phyloP scores from a whole-genome alignment of 441 rosid genomes.

The Syzygium malaccense region DNA sequence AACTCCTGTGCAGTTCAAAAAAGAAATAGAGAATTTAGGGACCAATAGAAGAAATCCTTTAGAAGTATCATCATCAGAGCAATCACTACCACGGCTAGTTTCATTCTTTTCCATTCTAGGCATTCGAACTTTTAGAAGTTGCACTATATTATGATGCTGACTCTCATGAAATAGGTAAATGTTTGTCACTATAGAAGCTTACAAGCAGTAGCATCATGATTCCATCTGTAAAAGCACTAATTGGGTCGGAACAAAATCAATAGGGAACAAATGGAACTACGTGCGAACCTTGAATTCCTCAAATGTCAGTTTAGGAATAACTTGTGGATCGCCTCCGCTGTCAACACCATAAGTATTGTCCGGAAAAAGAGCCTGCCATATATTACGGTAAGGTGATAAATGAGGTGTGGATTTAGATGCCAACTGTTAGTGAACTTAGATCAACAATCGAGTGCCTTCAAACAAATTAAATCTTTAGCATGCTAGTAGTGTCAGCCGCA shows the following conservation, averaged over 20 bases:
- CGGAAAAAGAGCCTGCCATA: constrained; percentile 74
- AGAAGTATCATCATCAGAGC: not conserved
- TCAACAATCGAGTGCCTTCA: not conserved
- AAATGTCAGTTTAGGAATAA: constrained; percentile 76
- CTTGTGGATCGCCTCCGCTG: constrained; percentile 97
- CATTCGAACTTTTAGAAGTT: not conserved
- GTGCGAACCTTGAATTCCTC: constrained; percentile 63
- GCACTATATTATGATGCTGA: not conserved
- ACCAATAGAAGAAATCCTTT: not conserved
- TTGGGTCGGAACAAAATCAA: not conserved
- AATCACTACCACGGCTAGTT: not conserved
- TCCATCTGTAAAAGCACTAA: not conserved
- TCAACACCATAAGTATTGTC: constrained; percentile 91
- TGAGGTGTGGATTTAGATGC: not conserved
- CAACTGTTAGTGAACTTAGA: not conserved
- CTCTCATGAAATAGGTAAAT: not conserved
- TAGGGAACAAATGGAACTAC: not conserved
- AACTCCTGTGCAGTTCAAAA: constrained; percentile 51
- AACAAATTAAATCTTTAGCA: not conserved
- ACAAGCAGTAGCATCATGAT: not conserved
- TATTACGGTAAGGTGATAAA: not conserved
- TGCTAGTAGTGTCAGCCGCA: not conserved
- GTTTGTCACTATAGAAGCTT: not conserved
- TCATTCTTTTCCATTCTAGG: not conserved
- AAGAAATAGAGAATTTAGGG: not conserved